A percentile compares a stretch with the other conserved stretches of the same genome.
These are phyloP conservation scores for Striga hermonthica DNA, from an alignment of 305 asterid genomes.

Conservation along the genomic window DNA sequence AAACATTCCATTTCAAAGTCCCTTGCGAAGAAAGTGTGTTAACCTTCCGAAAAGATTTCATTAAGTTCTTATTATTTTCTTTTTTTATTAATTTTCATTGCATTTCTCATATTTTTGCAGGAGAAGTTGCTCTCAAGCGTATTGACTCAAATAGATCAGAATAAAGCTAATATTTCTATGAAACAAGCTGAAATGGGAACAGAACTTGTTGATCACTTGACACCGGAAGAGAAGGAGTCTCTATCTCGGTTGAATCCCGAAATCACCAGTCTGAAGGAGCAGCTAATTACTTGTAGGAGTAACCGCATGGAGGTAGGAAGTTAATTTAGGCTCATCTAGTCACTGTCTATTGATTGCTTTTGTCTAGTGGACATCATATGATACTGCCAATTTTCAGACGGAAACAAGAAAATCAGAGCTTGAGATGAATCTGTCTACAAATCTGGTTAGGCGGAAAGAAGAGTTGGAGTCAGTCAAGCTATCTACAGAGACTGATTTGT, in stretches of 20 bases:
- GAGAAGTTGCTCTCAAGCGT: constrained; percentile 78
- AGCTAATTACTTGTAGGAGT: constrained; percentile 63
- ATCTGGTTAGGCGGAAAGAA: constrained; percentile 90
- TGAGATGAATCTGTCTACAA: constrained; percentile 94
- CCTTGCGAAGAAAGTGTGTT: constrained; percentile 83
- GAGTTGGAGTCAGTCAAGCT: constrained; percentile 82
- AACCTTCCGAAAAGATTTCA: constrained; percentile 21
- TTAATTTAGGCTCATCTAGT: constrained; percentile 24
- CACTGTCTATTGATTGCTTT: constrained; percentile 23
- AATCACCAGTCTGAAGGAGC: constrained; percentile 77
- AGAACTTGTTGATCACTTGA: constrained; percentile 97
- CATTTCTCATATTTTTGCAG: constrained; percentile 43
- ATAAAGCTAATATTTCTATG: constrained; percentile 71
- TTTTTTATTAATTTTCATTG: constrained; percentile 1
- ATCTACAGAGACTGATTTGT: constrained; percentile 63
- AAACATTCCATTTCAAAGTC: constrained; percentile 68
- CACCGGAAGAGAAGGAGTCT: constrained; percentile 76
- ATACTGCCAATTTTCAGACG: constrained; percentile 48
- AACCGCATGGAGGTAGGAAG: constrained; percentile 82
- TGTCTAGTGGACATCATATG: constrained; percentile 22
- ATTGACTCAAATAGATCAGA: constrained; percentile 82
- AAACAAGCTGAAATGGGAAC: constrained; percentile 94
- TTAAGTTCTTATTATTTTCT: constrained; percentile 22
- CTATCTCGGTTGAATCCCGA: constrained; percentile 91
- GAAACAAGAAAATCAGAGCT: constrained; percentile 95